These are phyloP conservation scores for Ogataea paradorogensis DNA, from an alignment of 805 yeast species.

Conservation along the genomic window DNA sequence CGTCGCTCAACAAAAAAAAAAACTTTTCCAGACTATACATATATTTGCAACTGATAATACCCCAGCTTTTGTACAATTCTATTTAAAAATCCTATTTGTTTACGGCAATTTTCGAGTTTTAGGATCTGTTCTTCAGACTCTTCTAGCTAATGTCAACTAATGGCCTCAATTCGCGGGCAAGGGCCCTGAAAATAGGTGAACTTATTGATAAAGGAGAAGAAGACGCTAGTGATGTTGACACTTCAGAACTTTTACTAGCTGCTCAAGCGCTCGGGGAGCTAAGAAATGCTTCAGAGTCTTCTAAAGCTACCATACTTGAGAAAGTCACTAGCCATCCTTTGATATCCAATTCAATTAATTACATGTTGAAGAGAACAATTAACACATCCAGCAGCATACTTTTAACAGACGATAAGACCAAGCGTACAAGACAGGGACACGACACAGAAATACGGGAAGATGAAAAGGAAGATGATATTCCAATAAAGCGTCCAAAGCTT, in stretches of 20 bases:
- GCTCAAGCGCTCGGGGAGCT: slow-evolving; percentile 32
- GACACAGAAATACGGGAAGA: background rate
- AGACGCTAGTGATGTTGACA: background rate
- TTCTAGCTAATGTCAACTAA: slow-evolving; percentile 4
- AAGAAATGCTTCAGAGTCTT: slow-evolving; percentile 11
- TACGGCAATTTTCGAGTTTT: background rate
- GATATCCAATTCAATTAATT: slow-evolving; percentile 35
- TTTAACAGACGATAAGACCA: slow-evolving; percentile 13
- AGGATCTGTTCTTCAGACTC: background rate
- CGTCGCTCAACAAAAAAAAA: slow-evolving; percentile 15
- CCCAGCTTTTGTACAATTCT: slow-evolving; percentile 4
- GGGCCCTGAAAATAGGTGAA: slow-evolving; percentile 16
- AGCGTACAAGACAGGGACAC: slow-evolving; percentile 18
- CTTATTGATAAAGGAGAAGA: slow-evolving; percentile 12
- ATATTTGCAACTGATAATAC: slow-evolving; percentile 5
- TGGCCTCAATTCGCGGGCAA: slow-evolving; percentile 8
- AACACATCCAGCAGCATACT: slow-evolving; percentile 28
- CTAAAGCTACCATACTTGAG: slow-evolving; percentile 28
- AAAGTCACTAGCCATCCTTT: slow-evolving; percentile 37
- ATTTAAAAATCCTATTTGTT: background rate
- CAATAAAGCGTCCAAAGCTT: slow-evolving; percentile 21
- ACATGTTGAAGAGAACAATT: slow-evolving; percentile 36
- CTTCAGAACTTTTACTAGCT: slow-evolving; percentile 24
- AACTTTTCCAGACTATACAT: slow-evolving; percentile 7
- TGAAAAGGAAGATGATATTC: background rate